Conservation (phyloP, 805 yeast species). For the Sugiyamaella mastotermitis region DNA sequence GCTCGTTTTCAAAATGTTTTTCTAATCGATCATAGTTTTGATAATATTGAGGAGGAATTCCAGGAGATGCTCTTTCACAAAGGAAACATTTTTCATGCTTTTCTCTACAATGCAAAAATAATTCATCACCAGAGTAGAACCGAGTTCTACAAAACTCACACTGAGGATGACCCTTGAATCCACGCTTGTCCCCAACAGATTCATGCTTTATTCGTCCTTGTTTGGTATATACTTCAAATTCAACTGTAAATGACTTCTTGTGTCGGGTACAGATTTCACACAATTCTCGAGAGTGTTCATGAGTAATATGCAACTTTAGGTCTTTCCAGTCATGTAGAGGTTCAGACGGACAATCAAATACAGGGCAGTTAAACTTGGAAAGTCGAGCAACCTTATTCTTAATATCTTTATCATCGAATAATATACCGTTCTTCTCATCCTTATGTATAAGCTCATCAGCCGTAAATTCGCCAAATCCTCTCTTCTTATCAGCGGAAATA, state of each 20-base stretch:
- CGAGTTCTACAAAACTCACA: slow-evolving; percentile 77
- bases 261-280: slow-evolving; percentile 76
- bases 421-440: slow-evolving; percentile 46
- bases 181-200: slow-evolving; percentile 60
- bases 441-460: slow-evolving; percentile 29
- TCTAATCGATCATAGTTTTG: slow-evolving; percentile 68
- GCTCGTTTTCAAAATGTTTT: slow-evolving; percentile 66
- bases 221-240: slow-evolving; percentile 54
- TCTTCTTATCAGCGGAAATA: slow-evolving; percentile 43
- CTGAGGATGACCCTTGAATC: slow-evolving; percentile 83
- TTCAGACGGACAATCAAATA: slow-evolving; percentile 33
- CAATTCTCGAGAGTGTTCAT: slow-evolving; percentile 52
- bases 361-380: slow-evolving; percentile 52
- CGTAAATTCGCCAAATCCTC: slow-evolving; percentile 34
- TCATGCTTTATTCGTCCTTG: slow-evolving; percentile 67
- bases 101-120: slow-evolving; percentile 73
- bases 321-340: slow-evolving; percentile 47
- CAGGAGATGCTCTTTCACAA: slow-evolving; percentile 63
- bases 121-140: slow-evolving; percentile 85
- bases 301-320: slow-evolving; percentile 58
- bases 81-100: slow-evolving; percentile 84
- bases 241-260: slow-evolving; percentile 72
- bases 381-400: slow-evolving; percentile 44
- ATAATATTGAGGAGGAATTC: slow-evolving; percentile 61
- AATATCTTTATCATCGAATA: slow-evolving; percentile 52